A percentile compares a stretch with the other conserved stretches of the same genome.
phyloP scores from a whole-genome alignment of 1,284 basidiomycete genomes.

The Naganishia albida region DNA sequence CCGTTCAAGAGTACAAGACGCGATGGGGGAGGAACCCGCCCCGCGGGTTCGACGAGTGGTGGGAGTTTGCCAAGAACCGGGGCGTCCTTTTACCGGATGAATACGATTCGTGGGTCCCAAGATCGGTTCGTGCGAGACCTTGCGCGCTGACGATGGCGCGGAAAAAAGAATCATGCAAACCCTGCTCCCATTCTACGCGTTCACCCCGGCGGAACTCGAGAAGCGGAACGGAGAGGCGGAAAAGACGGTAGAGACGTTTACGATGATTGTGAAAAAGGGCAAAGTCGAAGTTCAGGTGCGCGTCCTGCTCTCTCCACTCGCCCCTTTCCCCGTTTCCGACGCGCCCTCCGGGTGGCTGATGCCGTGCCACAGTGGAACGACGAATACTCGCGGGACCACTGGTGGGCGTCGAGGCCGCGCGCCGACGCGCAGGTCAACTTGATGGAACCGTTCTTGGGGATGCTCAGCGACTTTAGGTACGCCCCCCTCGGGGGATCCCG shows the following conservation, averaged over 20 bases:
- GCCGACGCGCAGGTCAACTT: slow-evolving; percentile 54
- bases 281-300: slow-evolving; percentile 50
- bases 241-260: slow-evolving; percentile 53
- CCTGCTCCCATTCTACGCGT: slow-evolving; percentile 51
- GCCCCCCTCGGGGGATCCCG: slow-evolving; percentile 22
- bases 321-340: not conserved
- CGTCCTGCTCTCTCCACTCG: too few relatives aligned
- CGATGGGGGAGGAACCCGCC: slow-evolving; percentile 55
- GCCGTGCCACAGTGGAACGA: slow-evolving; percentile 50
- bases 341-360: too few relatives aligned
- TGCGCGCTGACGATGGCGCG: not conserved
- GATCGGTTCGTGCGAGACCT: too few relatives aligned
- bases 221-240: slow-evolving; percentile 49
- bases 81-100: slow-evolving; percentile 53
- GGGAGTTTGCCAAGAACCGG: slow-evolving; percentile 34
- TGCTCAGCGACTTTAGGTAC: slow-evolving; percentile 47
- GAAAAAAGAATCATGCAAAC: slow-evolving; percentile 50
- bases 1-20: slow-evolving; percentile 54
- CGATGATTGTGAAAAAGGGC: slow-evolving; percentile 51
- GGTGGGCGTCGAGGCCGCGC: slow-evolving; percentile 49
- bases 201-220: slow-evolving; percentile 45
- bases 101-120: slow-evolving; percentile 50
- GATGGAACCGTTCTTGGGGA: slow-evolving; percentile 54
- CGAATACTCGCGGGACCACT: slow-evolving; percentile 52
- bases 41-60: slow-evolving; percentile 54